Base-by-base conservation (phyloP, 2,329 filamentous ascomycete species). In the Diplocarpon mali region DNA sequence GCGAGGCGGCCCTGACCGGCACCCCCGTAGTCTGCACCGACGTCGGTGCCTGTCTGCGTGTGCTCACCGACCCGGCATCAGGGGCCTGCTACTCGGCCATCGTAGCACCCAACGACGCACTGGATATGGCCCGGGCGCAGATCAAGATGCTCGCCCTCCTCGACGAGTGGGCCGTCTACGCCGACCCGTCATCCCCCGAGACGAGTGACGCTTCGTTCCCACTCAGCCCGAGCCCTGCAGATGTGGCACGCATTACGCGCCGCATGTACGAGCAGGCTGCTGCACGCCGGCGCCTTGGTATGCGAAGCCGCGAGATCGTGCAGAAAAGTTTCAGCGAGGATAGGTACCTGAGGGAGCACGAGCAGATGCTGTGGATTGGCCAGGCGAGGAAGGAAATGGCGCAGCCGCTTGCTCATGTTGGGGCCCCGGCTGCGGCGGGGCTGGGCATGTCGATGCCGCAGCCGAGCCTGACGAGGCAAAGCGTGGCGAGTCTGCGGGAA, bases 81-180 rank as follows among this genome's bases (percentile, higher is more conserved):
- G 67, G 64, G 24, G 55, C 53, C 51, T 65, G 69, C 7, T 81
- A 75, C 63, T 76, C 73, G 49, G 76, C 75, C 45, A 73, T 80
- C 7, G 76, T 80, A 2, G 73, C 76, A 11, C 78, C 76, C 2
- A 81, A 81, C 51, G 77, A 81, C 57, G 69, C 76, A 3, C 68
- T 69, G 31, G 71, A 73, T 5, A 66, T 81, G 2, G 78, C 76
- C 2, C 67, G 71, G 17, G 78, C 78, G 0, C 78, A 81, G 54
- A 72, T 81, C 51, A 72, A 72, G 42, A 68, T 81, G 50, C 67
- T 81, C 14, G 75, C 69, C 10, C 70, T 81, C 65, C 63, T 79
- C 1, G 77, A 74, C 2, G 72, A 78, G 54, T 82, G 76, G 76
- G 65, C 68, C 45, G 63, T 72, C 37, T 80, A 75, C 55, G 71